These are phyloP conservation scores for Chaetomiaceae sp. DNA, from an alignment of 2,329 filamentous ascomycete genomes.

Conservation along the genomic window DNA sequence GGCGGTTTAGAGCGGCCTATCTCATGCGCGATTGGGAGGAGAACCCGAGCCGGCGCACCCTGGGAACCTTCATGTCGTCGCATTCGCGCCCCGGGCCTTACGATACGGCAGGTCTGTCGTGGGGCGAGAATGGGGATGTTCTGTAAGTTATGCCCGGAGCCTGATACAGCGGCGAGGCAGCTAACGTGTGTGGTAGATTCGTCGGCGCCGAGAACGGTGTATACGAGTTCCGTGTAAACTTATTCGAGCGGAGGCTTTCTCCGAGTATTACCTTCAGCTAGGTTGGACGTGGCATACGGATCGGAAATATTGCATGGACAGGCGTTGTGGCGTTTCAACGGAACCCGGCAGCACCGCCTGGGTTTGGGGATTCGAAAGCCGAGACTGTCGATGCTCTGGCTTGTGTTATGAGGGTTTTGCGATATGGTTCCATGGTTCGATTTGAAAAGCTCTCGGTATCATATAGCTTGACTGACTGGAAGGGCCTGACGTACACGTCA, in stretches of 20 bases:
- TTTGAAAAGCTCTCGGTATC: background rate
- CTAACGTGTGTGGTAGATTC: conserved; percentile 41
- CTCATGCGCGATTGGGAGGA: conserved; percentile 31
- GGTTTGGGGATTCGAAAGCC: background rate
- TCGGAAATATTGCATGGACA: conserved; percentile 5
- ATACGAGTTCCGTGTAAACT: conserved; percentile 67
- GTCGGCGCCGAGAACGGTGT: conserved; percentile 68
- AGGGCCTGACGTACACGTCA: background rate
- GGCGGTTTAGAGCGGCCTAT: conserved; percentile 23
- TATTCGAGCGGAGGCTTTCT: conserved; percentile 55
- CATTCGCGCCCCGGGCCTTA: conserved; percentile 42
- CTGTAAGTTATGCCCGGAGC: conserved; percentile 43
- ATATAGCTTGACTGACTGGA: background rate
- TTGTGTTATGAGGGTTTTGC: background rate
- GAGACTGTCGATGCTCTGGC: conserved; percentile 9
- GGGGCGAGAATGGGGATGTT: conserved; percentile 57
- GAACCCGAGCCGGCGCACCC: conserved; percentile 27
- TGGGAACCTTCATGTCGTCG: conserved; percentile 18
- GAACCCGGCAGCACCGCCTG: too few relatives aligned
- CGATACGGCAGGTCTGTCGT: conserved; percentile 58
- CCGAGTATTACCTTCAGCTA: conserved; percentile 38
- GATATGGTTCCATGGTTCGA: background rate
- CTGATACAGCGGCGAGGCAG: background rate
- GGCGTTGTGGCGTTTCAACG: conserved; percentile 6
- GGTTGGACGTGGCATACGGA: background rate